Conservation (phyloP, 148 eudicot genomes). For the Polygonum maritimum region DNA sequence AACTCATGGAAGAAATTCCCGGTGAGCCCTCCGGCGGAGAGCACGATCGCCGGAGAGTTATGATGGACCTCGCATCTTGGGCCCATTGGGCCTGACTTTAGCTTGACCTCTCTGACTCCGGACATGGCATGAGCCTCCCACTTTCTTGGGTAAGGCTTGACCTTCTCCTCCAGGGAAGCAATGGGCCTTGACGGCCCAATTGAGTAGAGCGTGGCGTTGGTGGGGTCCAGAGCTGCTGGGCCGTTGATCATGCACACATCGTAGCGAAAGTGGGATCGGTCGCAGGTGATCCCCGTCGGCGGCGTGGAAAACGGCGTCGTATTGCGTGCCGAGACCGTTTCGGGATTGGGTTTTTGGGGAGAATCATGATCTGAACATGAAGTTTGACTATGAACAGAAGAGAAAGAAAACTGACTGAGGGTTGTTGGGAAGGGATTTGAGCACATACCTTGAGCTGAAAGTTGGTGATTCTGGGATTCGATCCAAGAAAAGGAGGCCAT, state of each 20-base stretch:
- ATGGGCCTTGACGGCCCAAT: constrained; percentile 25
- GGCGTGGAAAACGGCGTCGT: not conserved
- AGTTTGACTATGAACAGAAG: not conserved
- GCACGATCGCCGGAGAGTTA: constrained; percentile 23
- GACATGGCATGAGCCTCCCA: constrained; percentile 25
- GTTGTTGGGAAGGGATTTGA: not conserved
- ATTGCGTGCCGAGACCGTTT: constrained; percentile 5
- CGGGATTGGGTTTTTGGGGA: not conserved
- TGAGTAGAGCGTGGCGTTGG: constrained; percentile 20
- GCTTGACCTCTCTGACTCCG: constrained; percentile 18
- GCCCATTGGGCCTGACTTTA: constrained; percentile 22
- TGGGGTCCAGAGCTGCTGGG: constrained; percentile 34
- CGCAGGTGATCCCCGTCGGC: constrained; percentile 25
- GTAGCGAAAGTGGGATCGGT: constrained; percentile 35
- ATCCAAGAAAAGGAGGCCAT: not conserved
- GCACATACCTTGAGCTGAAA: not conserved
- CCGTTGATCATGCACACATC: constrained; percentile 40
- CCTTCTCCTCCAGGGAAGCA: constrained; percentile 9
- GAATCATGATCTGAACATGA: constrained; percentile 3
- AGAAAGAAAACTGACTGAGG: too few species aligned
- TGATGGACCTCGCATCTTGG: constrained; percentile 25
- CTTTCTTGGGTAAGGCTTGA: constrained; percentile 46
- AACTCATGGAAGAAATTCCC: constrained; percentile 42
- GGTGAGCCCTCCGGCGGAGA: constrained; percentile 34
- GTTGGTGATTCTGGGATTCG: not conserved